Conservation (phyloP, 1,284 basidiomycete genomes). For the Marasmius tenuissimus region DNA sequence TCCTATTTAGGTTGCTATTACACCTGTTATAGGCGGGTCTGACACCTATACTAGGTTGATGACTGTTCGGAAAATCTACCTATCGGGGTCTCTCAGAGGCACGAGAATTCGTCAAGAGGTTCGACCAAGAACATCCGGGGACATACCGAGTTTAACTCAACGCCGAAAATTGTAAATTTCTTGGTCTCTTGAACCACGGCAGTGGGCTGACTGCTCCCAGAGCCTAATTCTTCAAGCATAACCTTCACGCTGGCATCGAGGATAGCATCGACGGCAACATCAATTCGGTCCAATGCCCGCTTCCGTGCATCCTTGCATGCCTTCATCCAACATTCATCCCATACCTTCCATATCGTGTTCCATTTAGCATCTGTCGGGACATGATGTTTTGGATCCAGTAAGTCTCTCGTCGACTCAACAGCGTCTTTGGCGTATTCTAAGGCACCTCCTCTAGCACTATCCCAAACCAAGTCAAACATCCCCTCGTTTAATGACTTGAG, state of each 20-base stretch:
- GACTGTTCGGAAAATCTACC: too few species aligned
- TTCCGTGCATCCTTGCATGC: background rate
- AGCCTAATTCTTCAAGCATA: background rate
- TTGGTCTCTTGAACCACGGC: background rate
- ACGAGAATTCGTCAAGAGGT: background rate
- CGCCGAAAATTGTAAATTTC: background rate
- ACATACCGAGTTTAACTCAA: background rate
- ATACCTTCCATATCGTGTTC: background rate
- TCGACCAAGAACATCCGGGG: background rate
- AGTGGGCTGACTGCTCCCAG: background rate
- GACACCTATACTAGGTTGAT: too few species aligned
- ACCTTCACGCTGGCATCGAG: background rate
- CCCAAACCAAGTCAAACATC: constrained; percentile 4
- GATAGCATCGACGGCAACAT: background rate
- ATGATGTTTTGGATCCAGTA: background rate
- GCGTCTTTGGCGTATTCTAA: background rate
- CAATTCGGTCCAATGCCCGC: background rate
- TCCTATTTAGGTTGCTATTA: too few species aligned
- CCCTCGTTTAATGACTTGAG: background rate
- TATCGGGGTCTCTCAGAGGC: too few species aligned
- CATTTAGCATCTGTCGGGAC: background rate
- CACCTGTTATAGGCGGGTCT: too few species aligned
- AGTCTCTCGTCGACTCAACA: background rate
- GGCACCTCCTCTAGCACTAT: background rate
- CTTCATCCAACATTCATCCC: background rate